phyloP scores from a whole-genome alignment of 2,329 filamentous ascomycete species.

The Chlorencoelia australis region DNA sequence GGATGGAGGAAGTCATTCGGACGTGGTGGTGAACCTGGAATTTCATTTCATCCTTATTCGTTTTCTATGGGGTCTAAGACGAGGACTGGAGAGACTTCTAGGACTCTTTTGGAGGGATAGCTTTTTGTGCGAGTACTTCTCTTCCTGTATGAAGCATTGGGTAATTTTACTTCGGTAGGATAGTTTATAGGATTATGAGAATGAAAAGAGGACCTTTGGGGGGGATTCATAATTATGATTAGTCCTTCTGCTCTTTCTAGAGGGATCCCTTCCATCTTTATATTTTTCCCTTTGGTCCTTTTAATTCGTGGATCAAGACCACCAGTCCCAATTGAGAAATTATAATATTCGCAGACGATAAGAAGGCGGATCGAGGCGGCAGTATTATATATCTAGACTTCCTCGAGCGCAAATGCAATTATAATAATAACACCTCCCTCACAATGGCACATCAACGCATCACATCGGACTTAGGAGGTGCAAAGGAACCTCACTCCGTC shows the following conservation, averaged over 20 bases:
- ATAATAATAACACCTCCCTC: neutral
- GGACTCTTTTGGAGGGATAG: conserved; percentile 37
- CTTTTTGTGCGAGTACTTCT: conserved; percentile 38
- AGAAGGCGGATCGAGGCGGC: conserved; percentile 8
- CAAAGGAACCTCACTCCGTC: conserved; percentile 69
- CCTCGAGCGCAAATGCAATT: neutral
- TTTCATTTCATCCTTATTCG: too few species aligned
- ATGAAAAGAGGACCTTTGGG: conserved; percentile 40
- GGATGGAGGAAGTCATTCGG: too few species aligned
- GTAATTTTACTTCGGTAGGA: neutral
- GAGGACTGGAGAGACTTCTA: conserved; percentile 43
- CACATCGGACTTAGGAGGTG: conserved; percentile 21
- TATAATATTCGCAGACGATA: conserved; percentile 2
- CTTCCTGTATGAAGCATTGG: conserved; percentile 32
- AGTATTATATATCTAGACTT: conserved; percentile 9
- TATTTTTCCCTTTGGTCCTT: neutral
- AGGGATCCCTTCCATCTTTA: conserved; percentile 16
- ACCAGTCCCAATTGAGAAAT: too few species aligned
- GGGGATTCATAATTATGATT: conserved; percentile 36
- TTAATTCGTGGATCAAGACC: neutral
- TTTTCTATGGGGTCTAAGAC: conserved; percentile 39
- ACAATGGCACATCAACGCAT: conserved; percentile 27
- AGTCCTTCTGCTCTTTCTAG: conserved; percentile 34
- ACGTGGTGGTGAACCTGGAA: too few species aligned
- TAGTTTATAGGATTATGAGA: neutral